Conservation (phyloP, 2,329 filamentous ascomycete genomes). For the Coniella vitis region DNA sequence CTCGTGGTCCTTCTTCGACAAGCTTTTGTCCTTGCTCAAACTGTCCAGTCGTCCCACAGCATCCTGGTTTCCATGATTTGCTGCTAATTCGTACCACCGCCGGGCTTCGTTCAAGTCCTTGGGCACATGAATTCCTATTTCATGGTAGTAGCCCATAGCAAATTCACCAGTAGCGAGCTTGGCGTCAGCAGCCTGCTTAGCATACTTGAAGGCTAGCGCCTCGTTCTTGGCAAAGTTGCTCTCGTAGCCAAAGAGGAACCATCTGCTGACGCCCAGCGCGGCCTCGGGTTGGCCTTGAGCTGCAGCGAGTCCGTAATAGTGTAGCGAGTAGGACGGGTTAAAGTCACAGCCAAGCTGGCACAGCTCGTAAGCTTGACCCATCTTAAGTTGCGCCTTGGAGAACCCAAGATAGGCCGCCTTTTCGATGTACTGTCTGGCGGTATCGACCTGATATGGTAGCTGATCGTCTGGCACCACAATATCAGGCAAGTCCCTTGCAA, state of each 20-base stretch:
- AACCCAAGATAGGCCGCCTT: constrained; percentile 96
- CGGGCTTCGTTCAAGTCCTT: constrained; percentile 76
- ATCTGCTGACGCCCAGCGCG: constrained; percentile 93
- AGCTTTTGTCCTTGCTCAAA: constrained; percentile 71
- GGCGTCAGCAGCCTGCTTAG: constrained; percentile 73
- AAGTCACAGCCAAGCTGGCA: constrained; percentile 93
- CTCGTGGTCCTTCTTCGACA: constrained; percentile 89
- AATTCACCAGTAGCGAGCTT: constrained; percentile 90
- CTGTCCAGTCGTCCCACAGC: constrained; percentile 76
- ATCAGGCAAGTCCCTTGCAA: constrained; percentile 85
- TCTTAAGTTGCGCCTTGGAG: constrained; percentile 92
- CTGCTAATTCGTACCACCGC: constrained; percentile 85
- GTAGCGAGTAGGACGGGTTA: constrained; percentile 82
- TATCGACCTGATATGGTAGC: constrained; percentile 63
- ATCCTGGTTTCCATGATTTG: constrained; percentile 87
- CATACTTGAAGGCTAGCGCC: constrained; percentile 84
- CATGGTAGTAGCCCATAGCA: constrained; percentile 93
- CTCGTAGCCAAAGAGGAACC: constrained; percentile 95
- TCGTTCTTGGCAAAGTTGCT: constrained; percentile 93
- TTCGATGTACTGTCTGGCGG: constrained; percentile 82
- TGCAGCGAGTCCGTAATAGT: constrained; percentile 91
- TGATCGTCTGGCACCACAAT: constrained; percentile 68
- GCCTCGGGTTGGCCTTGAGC: constrained; percentile 90
- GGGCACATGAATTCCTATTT: constrained; percentile 89
- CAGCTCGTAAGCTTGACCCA: constrained; percentile 92